Conservation (phyloP, 345 rosid genomes). For the Theobroma cacao region DNA sequence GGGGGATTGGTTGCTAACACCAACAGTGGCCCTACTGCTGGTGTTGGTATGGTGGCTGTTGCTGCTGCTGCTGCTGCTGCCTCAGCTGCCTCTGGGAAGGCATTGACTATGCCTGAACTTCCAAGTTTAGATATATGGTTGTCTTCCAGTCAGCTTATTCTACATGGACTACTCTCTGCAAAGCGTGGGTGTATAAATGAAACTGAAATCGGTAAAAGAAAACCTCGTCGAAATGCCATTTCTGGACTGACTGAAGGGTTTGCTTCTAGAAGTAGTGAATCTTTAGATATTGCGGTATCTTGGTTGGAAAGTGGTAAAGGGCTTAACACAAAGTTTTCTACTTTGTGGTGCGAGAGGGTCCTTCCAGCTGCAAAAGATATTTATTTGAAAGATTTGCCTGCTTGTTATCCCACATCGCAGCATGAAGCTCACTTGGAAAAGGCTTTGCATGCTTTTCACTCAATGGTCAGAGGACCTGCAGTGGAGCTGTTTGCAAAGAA, state of each 20-base stretch:
- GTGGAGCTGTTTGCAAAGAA: slow-evolving; percentile 51
- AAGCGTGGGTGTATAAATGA: slow-evolving; percentile 48
- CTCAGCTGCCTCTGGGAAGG: slow-evolving; percentile 67
- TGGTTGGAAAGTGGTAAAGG: slow-evolving; percentile 68
- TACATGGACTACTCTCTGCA: slow-evolving; percentile 54
- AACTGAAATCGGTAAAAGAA: slow-evolving; percentile 50
- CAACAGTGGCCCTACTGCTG: slow-evolving; percentile 54
- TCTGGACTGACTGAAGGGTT: slow-evolving; percentile 42
- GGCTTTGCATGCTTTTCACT: slow-evolving; percentile 60
- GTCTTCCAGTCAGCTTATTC: slow-evolving; percentile 53
- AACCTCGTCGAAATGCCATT: slow-evolving; percentile 46
- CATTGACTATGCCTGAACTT: slow-evolving; percentile 50
- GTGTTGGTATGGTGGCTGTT: slow-evolving; percentile 80
- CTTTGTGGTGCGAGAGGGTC: slow-evolving; percentile 69
- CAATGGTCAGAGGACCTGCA: slow-evolving; percentile 81
- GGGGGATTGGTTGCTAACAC: slow-evolving; percentile 53
- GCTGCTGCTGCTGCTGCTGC: slow-evolving; percentile 96
- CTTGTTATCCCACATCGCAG: slow-evolving; percentile 65
- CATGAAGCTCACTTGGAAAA: slow-evolving; percentile 62
- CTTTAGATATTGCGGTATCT: slow-evolving; percentile 57
- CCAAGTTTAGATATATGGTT: slow-evolving; percentile 69
- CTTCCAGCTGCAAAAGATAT: slow-evolving; percentile 75
- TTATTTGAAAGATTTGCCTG: slow-evolving; percentile 69
- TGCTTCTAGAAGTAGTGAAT: slow-evolving; percentile 41
- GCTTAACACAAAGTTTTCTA: slow-evolving; percentile 62